Evolutionary conservation across 2,329 filamentous ascomycete species (phyloP).

Genomic region (Fusarium neocosmosporiellum): DNA sequence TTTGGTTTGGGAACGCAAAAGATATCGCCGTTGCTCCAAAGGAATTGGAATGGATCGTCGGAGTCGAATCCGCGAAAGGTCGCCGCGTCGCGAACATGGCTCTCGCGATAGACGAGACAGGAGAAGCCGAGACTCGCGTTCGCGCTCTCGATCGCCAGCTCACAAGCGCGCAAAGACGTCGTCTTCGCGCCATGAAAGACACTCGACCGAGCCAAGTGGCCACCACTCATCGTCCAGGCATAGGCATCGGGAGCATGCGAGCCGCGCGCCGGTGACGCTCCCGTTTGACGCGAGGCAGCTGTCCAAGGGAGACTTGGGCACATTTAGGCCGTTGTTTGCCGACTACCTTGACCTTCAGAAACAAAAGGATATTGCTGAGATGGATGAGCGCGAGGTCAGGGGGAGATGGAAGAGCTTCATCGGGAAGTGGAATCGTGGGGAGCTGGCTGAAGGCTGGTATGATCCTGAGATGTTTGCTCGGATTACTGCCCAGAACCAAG

Average conservation of each 20-base stretch:
- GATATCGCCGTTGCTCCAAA: neutral
- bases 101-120: constrained; percentile 27
- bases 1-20: neutral
- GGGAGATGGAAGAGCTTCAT: constrained; percentile 96
- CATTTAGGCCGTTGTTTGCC: constrained; percentile 79
- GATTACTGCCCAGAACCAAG: constrained; percentile 45
- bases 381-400: constrained; percentile 79
- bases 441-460: constrained; percentile 93
- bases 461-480: constrained; percentile 75
- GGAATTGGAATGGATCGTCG: constrained; percentile 26
- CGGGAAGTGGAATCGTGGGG: constrained; percentile 89
- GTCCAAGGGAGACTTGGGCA: constrained; percentile 73
- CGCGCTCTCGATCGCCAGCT: constrained; percentile 39
- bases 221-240: constrained; percentile 36
- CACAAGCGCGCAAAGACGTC: constrained; percentile 26
- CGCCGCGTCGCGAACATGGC: constrained; percentile 34
- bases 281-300: constrained; percentile 76
- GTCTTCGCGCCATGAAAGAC: constrained; percentile 29
- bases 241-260: constrained; percentile 33
- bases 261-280: constrained; percentile 51
- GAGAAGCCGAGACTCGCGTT: constrained; percentile 32
- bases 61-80: constrained; percentile 31
- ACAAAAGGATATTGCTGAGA: constrained; percentile 71
- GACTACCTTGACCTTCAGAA: constrained; percentile 93
- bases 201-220: constrained; percentile 25